Evolutionary conservation across 2,329 filamentous ascomycete genomes (phyloP).

Genomic region (Thelonectria olida): DNA sequence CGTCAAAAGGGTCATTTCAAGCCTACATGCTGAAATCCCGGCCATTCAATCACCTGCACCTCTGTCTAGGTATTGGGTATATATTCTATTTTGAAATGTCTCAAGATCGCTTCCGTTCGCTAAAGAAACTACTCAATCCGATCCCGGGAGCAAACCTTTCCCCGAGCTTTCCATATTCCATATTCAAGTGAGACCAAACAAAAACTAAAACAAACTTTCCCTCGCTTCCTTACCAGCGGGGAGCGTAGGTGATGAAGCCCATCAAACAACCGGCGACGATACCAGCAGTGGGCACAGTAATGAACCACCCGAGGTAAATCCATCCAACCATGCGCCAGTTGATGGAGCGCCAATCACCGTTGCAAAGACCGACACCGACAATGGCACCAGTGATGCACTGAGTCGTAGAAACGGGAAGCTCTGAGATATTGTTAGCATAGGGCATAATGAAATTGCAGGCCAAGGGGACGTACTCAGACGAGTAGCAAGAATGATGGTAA

Average conservation of each 20-base stretch:
- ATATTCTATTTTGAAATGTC: background rate
- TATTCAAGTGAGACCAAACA: background rate
- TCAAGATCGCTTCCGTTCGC: background rate
- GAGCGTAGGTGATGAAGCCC: conserved; percentile 70
- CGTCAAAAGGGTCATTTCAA: too few species aligned
- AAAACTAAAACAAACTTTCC: background rate
- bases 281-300: conserved; percentile 66
- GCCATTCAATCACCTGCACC: background rate
- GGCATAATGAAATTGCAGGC: background rate
- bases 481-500: conserved; percentile 71
- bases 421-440: conserved; percentile 38
- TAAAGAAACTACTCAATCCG: background rate
- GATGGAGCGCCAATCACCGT: conserved; percentile 65
- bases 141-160: too few species aligned
- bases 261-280: conserved; percentile 68
- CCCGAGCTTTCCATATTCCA: too few species aligned
- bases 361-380: conserved; percentile 70
- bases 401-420: conserved; percentile 71
- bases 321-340: conserved; percentile 71
- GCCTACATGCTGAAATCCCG: too few species aligned
- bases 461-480: conserved; percentile 56
- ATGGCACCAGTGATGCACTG: conserved; percentile 72
- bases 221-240: conserved; percentile 50
- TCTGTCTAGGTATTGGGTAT: background rate
- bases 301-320: conserved; percentile 69